Conservation (phyloP, 306 rosid species). For the Prunus mira region DNA sequence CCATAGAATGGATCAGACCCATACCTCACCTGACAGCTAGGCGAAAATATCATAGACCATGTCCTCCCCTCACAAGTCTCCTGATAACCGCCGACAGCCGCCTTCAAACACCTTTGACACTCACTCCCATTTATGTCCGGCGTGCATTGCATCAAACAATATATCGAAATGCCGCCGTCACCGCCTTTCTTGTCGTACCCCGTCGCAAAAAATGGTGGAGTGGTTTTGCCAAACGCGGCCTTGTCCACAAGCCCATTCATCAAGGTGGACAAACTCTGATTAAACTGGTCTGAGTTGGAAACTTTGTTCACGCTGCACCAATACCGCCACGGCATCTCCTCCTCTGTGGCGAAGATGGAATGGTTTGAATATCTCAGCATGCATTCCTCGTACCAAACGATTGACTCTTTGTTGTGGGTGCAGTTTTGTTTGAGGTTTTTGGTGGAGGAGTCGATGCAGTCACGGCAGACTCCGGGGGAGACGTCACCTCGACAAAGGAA, state of each 20-base stretch:
- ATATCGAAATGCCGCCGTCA: neutral
- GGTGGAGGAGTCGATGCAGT: slow-evolving; percentile 38
- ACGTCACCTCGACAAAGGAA: slow-evolving; percentile 54
- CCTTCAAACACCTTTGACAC: neutral
- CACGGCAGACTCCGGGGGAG: slow-evolving; percentile 25
- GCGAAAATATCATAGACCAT: slow-evolving; percentile 15
- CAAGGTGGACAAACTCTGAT: neutral
- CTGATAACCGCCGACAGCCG: neutral
- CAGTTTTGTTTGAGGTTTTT: neutral
- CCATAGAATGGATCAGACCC: neutral
- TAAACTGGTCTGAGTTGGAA: neutral
- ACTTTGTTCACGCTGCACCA: slow-evolving; percentile 15
- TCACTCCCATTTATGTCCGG: slow-evolving; percentile 11
- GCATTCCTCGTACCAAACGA: slow-evolving; percentile 51
- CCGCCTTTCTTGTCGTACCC: neutral
- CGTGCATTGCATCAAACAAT: slow-evolving; percentile 26
- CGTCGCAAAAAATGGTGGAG: neutral
- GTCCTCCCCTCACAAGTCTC: neutral
- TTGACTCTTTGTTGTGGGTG: slow-evolving; percentile 31
- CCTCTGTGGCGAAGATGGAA: slow-evolving; percentile 20
- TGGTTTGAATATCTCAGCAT: slow-evolving; percentile 44
- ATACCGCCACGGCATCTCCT: slow-evolving; percentile 8
- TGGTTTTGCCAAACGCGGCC: neutral
- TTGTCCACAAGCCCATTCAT: slow-evolving; percentile 2
- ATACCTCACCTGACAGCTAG: neutral